Evolutionary conservation across 1,284 basidiomycete species (phyloP).

Genomic region (Rhodotorula sp.): DNA sequence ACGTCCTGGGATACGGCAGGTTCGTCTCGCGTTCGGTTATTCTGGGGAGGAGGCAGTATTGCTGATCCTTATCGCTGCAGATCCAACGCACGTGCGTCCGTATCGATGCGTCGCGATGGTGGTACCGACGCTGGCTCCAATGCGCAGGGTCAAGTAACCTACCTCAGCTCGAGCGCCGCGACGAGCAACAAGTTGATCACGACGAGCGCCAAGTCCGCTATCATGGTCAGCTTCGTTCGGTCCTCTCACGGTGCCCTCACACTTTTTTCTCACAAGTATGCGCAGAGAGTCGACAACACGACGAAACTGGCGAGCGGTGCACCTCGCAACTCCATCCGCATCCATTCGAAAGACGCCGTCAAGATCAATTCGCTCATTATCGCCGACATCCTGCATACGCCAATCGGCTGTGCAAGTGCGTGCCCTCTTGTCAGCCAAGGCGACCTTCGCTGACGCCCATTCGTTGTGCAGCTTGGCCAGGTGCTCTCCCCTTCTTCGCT

Average conservation of each 20-base stretch:
- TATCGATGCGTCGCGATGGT: neutral
- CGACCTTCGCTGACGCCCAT: neutral
- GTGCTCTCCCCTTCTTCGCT: too few relatives aligned
- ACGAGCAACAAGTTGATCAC: slow-evolving; percentile 19
- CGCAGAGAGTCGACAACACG: slow-evolving; percentile 25
- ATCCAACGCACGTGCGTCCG: slow-evolving; percentile 10
- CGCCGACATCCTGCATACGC: slow-evolving; percentile 16
- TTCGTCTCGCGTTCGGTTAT: neutral
- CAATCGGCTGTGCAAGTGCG: slow-evolving; percentile 18
- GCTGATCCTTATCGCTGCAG: neutral
- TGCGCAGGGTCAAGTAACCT: slow-evolving; percentile 9
- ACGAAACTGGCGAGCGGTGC: slow-evolving; percentile 13
- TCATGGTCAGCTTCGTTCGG: slow-evolving; percentile 8
- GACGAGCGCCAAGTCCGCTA: neutral
- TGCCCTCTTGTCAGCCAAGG: rapidly evolving
- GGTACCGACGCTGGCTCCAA: neutral
- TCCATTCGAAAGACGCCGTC: slow-evolving; percentile 13
- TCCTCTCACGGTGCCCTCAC: neutral
- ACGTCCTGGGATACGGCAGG: slow-evolving; percentile 4
- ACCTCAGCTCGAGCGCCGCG: slow-evolving; percentile 7
- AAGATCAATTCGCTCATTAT: slow-evolving; percentile 15
- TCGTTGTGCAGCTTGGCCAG: neutral
- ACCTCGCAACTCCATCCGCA: slow-evolving; percentile 11
- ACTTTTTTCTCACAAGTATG: neutral
- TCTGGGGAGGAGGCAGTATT: too few relatives aligned